Evolutionary conservation across 257 asterid species (phyloP).

Genomic region (Cinchona pubescens): DNA sequence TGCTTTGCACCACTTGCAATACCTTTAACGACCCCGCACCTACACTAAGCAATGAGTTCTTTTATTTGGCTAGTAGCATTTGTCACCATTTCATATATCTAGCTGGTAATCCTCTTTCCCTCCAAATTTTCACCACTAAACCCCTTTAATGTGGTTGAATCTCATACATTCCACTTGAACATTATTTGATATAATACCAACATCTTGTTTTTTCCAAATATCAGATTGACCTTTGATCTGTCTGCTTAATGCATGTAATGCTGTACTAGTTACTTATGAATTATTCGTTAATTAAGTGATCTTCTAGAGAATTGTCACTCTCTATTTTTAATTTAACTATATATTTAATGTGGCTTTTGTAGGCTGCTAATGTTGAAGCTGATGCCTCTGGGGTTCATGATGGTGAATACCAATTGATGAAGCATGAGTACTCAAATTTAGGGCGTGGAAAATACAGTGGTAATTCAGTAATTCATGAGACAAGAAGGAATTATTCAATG

Average conservation of each 20-base stretch:
- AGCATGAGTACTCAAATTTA: conserved; percentile 52
- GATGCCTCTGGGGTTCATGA: conserved; percentile 69
- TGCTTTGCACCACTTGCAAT: neutral
- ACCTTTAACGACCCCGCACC: neutral
- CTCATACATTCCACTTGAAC: neutral
- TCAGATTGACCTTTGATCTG: neutral
- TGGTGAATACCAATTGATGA: conserved; percentile 70
- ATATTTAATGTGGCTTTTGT: conserved; percentile 26
- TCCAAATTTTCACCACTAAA: neutral
- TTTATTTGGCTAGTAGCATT: neutral
- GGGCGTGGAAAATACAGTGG: conserved; percentile 66
- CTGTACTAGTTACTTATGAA: too few relatives aligned
- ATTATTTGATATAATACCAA: neutral
- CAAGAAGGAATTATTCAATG: too few relatives aligned
- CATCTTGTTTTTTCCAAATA: neutral
- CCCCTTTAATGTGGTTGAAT: neutral
- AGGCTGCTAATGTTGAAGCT: conserved; percentile 77
- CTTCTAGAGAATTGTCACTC: neutral
- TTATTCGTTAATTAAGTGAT: too few relatives aligned
- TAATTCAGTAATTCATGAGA: conserved; percentile 25
- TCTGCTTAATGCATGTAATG: neutral
- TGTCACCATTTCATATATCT: neutral
- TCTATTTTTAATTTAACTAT: neutral
- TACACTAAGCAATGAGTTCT: neutral
- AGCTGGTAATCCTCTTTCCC: neutral